Base-by-base conservation (phyloP, 2,329 filamentous ascomycete genomes). In the Aspergillus awamori region DNA sequence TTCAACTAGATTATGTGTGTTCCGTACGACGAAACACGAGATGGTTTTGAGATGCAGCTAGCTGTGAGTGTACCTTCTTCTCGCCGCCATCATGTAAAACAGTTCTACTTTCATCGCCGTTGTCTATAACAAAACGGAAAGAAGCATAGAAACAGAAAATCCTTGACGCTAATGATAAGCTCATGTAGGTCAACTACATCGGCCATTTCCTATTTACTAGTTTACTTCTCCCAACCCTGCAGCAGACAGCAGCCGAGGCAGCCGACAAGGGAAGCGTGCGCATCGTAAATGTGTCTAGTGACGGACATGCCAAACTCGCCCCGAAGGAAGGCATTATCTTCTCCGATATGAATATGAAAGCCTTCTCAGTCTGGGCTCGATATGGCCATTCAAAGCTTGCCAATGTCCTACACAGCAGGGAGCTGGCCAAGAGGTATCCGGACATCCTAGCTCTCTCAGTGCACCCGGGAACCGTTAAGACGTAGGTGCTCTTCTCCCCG, bases 41-140 rank as follows among this genome's bases (percentile, higher is more conserved):
- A 57, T 13, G 54, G 54, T 3, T 57, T 57, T 17, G 54, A 57
- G 30, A 26, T 48, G 43, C 54, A 57, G 7, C 49, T 57, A 38
- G 54, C 43, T 28, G 54, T 57, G 24, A 24, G 54, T 39, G 10
- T 17, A 20, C 20, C 20, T 2, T 20, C 20, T 20, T 2, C 20
- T 20, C 20, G 20, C 20, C 20, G 0, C 20, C 20, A 20, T 20
- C 20, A 20, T 20, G 2, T 20, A 20, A 20, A 20, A 20, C 20
- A 20, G 20, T 20, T 2, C 20, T 20, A 20, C 2, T 20, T 20
- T 20, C 20, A 20, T 20, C 20, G 20, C 20, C 20, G 20, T 20
- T 20, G 20, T 20, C 20, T 2, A 20, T 20, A 20, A 20, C 2
- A 20, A 20, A 20, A 20, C 20, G 20, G 20, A 20, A 20, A 20